Evolutionary conservation across 164 flowering plant species (phyloP), one percentile per base, ranked within the genome.

Genomic region (Cinnamomum chago): DNA sequence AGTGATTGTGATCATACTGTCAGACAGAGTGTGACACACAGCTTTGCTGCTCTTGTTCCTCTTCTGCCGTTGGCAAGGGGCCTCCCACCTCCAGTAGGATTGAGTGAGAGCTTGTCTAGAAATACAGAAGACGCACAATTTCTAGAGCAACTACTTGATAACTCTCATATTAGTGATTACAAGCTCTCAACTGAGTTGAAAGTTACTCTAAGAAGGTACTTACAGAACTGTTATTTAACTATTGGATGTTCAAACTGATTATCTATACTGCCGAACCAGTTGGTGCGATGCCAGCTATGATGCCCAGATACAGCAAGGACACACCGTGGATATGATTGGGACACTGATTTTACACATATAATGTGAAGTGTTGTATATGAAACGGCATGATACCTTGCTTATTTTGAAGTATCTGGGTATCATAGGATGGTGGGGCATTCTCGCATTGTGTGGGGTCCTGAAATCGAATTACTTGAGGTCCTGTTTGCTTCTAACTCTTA

Each of bases 21-120:
- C 66, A 86, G 99, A 77, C 94, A 90, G 80, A 89, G 94, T 84
- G 98, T 96, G 62, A 96, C 98, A 28, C 97, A 89, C 52, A 94
- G 98, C 83, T 96, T 96, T 90, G 99, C 99, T 78, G 92, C 98
- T 14, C 90, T 96, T 73, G 99, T 96, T 28, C 99, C 99, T 83
- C 97, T 96, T 78, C 97, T 96, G 80, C 99, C 99, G 25, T 81
- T 96, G 76, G 97, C 99, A 30, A 82, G 98, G 58, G 99, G 99
- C 14, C 81, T 94, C 70, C 85, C 95, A 24, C 89, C 88, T 23
- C 98, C 98, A 40, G 79, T 51, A 72, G 97, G 93, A 66, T 79
- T 92, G 35, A 84, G 83, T 82, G 91, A 92, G 82, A 80, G 78
- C 65, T 80, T 92, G 72, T 84, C 90, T 33, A 83, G 83, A 80